Percentiles rank a stretch among this genome's conserved stretches.
Conservation (phyloP, 768 basidiomycete genomes). For the Amanita pseudoporphyria region DNA sequence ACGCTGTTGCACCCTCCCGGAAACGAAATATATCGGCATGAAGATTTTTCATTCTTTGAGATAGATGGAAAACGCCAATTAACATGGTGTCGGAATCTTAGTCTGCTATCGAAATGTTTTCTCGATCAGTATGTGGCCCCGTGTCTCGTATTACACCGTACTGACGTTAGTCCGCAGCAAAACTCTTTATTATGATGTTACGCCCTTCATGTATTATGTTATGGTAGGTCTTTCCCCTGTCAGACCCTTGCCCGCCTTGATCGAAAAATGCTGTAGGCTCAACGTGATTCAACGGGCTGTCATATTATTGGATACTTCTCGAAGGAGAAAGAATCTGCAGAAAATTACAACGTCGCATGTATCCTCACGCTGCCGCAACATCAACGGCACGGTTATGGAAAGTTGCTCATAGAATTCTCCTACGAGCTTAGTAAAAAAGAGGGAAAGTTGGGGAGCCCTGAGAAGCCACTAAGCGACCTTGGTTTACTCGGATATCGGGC, state of each 20-base stretch:
- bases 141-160: slow-evolving; percentile 7
- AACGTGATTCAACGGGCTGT: slow-evolving; percentile 82
- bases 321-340: slow-evolving; percentile 97
- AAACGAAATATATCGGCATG: slow-evolving; percentile 98
- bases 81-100: slow-evolving; percentile 95
- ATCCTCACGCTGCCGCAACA: slow-evolving; percentile 98
- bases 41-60: slow-evolving; percentile 96
- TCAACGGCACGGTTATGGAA: slow-evolving; percentile 93
- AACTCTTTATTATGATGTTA: slow-evolving; percentile 98
- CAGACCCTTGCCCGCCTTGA: slow-evolving; percentile 8
- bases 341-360: slow-evolving; percentile 98
- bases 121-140: slow-evolving; percentile 78
- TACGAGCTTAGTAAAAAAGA: slow-evolving; percentile 98
- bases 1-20: slow-evolving; percentile 91
- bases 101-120: slow-evolving; percentile 95
- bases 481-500: slow-evolving; percentile 90
- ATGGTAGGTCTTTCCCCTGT: slow-evolving; percentile 51
- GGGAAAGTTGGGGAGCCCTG: slow-evolving; percentile 90
- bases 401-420: slow-evolving; percentile 93
- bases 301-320: slow-evolving; percentile 98
- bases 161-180: slow-evolving; percentile 48
- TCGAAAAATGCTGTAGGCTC: slow-evolving; percentile 35
- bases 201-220: slow-evolving; percentile 99
- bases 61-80: slow-evolving; percentile 95
- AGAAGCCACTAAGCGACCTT: slow-evolving; percentile 94